phyloP scores from a whole-genome alignment of 805 yeast genomes.

The Saturnispora diversa region DNA sequence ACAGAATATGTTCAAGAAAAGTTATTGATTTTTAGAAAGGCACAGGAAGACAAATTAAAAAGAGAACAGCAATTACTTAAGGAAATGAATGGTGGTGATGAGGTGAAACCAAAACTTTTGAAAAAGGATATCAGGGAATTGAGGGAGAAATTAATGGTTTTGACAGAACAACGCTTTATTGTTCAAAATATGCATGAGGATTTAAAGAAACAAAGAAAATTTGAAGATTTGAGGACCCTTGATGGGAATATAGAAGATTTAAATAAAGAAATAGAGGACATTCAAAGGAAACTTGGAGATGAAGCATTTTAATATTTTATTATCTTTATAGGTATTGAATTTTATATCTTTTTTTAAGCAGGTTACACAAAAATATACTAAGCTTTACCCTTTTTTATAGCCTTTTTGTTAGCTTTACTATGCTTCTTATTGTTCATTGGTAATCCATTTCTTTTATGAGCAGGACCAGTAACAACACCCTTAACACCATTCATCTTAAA shows the following conservation, averaged over 20 bases:
- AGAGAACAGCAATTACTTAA: conserved; percentile 11
- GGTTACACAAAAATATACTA: conserved; percentile 1
- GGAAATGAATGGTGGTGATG: not conserved
- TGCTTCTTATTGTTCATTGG: conserved; percentile 73
- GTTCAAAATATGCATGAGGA: conserved; percentile 56
- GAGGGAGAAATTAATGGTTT: conserved; percentile 74
- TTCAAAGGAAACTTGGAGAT: conserved; percentile 51
- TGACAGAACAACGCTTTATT: conserved; percentile 74
- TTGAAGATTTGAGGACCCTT: conserved; percentile 66
- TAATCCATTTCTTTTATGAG: conserved; percentile 46
- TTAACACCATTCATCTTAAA: conserved; percentile 58
- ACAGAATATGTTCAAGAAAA: conserved; percentile 58
- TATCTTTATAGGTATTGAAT: not conserved
- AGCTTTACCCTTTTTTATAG: conserved; percentile 15
- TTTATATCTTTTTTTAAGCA: conserved; percentile 3
- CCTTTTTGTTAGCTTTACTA: conserved; percentile 40
- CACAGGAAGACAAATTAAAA: conserved; percentile 36
- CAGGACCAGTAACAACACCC: conserved; percentile 63
- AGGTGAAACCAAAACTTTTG: conserved; percentile 28
- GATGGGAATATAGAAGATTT: conserved; percentile 53
- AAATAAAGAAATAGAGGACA: conserved; percentile 35
- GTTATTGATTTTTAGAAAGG: conserved; percentile 52
- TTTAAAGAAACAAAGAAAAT: conserved; percentile 58
- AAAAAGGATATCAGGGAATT: conserved; percentile 47
- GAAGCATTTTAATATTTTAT: conserved; percentile 27